Evolutionary conservation across 106 monocot species (phyloP), one percentile per base, ranked within the genome.

Genomic region (Cymbidium sinense): DNA sequence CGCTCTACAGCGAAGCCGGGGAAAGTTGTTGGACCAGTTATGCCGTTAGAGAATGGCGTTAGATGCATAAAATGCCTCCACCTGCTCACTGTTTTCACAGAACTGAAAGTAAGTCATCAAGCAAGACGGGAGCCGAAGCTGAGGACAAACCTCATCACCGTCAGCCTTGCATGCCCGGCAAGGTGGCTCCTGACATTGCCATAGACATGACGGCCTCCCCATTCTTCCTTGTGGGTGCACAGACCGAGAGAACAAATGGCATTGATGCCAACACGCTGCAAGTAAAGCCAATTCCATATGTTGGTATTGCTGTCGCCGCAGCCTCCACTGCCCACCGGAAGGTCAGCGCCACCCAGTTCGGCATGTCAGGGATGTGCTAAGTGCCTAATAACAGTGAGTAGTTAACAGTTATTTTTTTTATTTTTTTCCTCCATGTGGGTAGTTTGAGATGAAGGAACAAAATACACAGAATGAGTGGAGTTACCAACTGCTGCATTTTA

Each of bases 1-100:
- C 13, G 2, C 47, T 47, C 2, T 47, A 0, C 47, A 47, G 94
- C 90, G 73, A 92, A 83, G 73, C 88, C 86, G 4, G 94, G 94
- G 31, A 96, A 88, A 81, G 83, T 80, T 34, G 81, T 88, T 33
- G 93, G 96, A 19, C 87, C 93, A 33, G 89, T 91, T 33, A 70
- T 89, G 62, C 84, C 88, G 5, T 88, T 84, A 50, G 94, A 98
- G 43, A 90, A 84, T 70, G 76, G 82, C n/a, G n/a, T n/a, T n/a
- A n/a, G n/a, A 8, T 78, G 74, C 39, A 21, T 82, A 0, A 80
- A 85, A 78, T 77, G 9, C 79, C 80, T 67, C 88, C 77, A 27
- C 85, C 82, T 18, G 78, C 88, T 20, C 86, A 84, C 51, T 83
- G 85, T 51, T 82, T 79, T 58, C 80, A 80, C 31, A 78, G 76